phyloP scores from a whole-genome alignment of 495 filamentous ascomycete species.

The Cairneyella variabilis region DNA sequence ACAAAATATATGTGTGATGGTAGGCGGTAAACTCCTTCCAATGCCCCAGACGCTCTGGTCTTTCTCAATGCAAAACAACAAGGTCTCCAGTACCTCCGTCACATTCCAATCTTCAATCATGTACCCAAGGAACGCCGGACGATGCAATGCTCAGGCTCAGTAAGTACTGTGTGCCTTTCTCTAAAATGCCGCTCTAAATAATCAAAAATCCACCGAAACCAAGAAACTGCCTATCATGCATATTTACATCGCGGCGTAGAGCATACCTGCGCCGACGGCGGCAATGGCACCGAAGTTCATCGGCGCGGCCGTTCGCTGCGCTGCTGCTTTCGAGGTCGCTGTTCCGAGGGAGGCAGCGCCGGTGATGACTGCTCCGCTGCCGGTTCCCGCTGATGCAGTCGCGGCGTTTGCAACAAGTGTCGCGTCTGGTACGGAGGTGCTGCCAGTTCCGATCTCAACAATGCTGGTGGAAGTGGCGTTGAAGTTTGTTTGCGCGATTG shows the following conservation, averaged over 20 bases:
- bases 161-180: slow-evolving; percentile 4
- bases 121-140: slow-evolving; percentile 1
- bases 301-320: slow-evolving; percentile 13
- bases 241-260: slow-evolving; percentile 24
- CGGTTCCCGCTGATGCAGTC: slow-evolving; percentile 39
- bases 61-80: neutral
- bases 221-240: neutral
- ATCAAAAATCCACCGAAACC: neutral
- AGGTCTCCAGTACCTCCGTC: slow-evolving; percentile 11
- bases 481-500: slow-evolving; percentile 80
- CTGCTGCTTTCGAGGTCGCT: slow-evolving; percentile 15
- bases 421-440: slow-evolving; percentile 63
- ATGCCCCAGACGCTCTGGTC: too few species aligned
- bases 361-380: slow-evolving; percentile 2
- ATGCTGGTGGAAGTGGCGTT: slow-evolving; percentile 63
- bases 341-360: neutral
- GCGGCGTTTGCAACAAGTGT: slow-evolving; percentile 63
- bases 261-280: slow-evolving; percentile 17
- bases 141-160: slow-evolving; percentile 7
- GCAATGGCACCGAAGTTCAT: slow-evolving; percentile 18
- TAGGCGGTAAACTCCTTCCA: too few species aligned
- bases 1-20: neutral
- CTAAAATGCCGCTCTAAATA: slow-evolving; percentile 17
- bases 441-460: slow-evolving; percentile 67
- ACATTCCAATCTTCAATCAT: too few species aligned